Evolutionary conservation across 2,329 filamentous ascomycete species (phyloP), one percentile per base, ranked within the genome.

Genomic region (Pseudocercospora vitis): DNA sequence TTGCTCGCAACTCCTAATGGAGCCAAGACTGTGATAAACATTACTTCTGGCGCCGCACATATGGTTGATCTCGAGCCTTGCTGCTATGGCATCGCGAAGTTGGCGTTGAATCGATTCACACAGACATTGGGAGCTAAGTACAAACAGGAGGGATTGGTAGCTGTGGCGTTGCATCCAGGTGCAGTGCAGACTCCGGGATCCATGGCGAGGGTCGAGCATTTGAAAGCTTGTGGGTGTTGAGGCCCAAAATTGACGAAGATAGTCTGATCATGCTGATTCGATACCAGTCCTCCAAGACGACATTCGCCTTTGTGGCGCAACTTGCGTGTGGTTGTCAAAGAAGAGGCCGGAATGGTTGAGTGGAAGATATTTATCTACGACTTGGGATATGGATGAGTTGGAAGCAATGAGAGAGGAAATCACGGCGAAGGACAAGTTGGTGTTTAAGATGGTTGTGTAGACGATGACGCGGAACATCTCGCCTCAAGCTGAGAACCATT

Each of bases 11-110:
- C 31, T 18, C n/a, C n/a, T n/a, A n/a, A n/a, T n/a, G 47, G 40
- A 19, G 53, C 40, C 12, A 50, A 46, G 16, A 44, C 28, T 2
- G 46, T 55, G 24, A 52, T 55, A 48, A 55, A 55, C 33, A 55
- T 52, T 33, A 52, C 48, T 3, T 47, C 40, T 7, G 50, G 29
- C 31, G 53, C 53, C 9, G 39, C 48, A 7, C 53, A 55, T 46
- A 48, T 55, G 42, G 39, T 42, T 6, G 47, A 11, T 26, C 39
- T 32, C 7, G 24, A 32, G 24, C 48, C 42, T 1, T 52, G 14
- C 14, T n/a, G 19, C 21, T 44, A 26, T 8, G 26, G 14, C 21
- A 44, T 44, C 12, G 39, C 39, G 7, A 44, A 44, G 14, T 26
- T 44, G 19, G 39, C 39, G 4, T 21, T 44, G 7, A 44, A 44